These are phyloP conservation scores for Tilletia walkeri DNA, from an alignment of 1,284 basidiomycete genomes.

Conservation along the genomic window DNA sequence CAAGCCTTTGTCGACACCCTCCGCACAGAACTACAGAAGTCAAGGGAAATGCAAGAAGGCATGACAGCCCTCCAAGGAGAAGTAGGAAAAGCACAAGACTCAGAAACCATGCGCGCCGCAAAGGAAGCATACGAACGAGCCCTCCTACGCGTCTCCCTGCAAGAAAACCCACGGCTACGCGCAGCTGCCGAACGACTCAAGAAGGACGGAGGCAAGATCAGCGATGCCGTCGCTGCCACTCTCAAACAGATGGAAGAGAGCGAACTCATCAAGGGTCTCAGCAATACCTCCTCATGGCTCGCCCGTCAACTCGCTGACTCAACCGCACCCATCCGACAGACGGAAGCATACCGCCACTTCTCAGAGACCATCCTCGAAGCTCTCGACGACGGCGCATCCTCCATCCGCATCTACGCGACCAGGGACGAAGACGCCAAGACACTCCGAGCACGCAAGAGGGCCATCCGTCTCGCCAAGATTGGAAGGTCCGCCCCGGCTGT, in stretches of 20 bases:
- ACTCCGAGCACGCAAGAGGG: constrained; percentile 58
- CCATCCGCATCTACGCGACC: constrained; percentile 58
- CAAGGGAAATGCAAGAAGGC: constrained; percentile 89
- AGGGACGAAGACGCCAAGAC: constrained; percentile 71
- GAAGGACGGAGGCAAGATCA: constrained; percentile 84
- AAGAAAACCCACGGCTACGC: constrained; percentile 88
- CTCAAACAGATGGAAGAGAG: constrained; percentile 90
- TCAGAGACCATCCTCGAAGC: constrained; percentile 86
- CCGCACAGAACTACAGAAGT: constrained; percentile 86
- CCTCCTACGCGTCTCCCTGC: constrained; percentile 87
- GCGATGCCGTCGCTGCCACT: constrained; percentile 87
- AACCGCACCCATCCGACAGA: constrained; percentile 72
- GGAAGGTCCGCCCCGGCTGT: constrained; percentile 40
- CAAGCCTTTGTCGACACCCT: constrained; percentile 93
- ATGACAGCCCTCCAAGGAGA: constrained; percentile 96
- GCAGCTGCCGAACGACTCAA: constrained; percentile 87
- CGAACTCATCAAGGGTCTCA: constrained; percentile 78
- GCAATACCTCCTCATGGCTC: constrained; percentile 46
- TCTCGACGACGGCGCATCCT: constrained; percentile 86
- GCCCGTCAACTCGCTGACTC: constrained; percentile 45
- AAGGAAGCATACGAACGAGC: constrained; percentile 88
- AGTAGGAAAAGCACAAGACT: constrained; percentile 94
- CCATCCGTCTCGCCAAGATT: constrained; percentile 50
- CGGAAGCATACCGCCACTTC: constrained; percentile 87
- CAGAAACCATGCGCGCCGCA: constrained; percentile 90